Evolutionary conservation across 129 eudicot genomes (phyloP), one percentile per base, ranked within the genome.

Genomic region (Pseudognaphalium luteoalbum): DNA sequence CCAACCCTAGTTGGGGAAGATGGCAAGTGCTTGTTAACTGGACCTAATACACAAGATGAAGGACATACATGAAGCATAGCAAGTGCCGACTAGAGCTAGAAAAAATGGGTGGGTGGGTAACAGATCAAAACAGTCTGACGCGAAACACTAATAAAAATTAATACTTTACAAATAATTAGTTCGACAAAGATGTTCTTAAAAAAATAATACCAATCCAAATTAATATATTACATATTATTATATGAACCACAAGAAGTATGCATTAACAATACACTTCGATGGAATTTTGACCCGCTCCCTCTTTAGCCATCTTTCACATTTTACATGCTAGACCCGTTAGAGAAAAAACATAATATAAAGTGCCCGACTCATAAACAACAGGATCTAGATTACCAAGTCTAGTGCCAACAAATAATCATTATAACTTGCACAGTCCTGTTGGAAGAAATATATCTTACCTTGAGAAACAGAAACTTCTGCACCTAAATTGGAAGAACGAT

Each of bases 1-100:
- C 91, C 96, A 69, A 33, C 34, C 42, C 56, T 71, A 66, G 68
- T 54, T 39, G 81, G 66, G 42, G 76, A 59, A 29, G 73, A 47
- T 52, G 83, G 74, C 58, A 81, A 78, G 76, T 86, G 97, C 85
- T 84, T 90, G 88, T 84, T 87, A 71, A 47, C 84, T 74, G 86
- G 88, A 81, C 87, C 96, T 88, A 79, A 71, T 28, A 68, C 83
- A 72, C 15, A 70, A 64, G 37, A 67, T 12, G 30, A 73, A 20
- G 16, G 73, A 73, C 41, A 67, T 42, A 30, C 60, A 29, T 57
- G 12, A 60, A 2, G 35, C 6, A 11, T 59, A n/a, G 41, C 8
- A 44, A 20, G 62, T 57, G 29, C 14, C 21, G 19, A 21, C 14
- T 57, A 19, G 12, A 57, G 62, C 28, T 6, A 25, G 61, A 20